Percentiles rank a stretch among this genome's conserved stretches.
Evolutionary conservation across 345 rosid genomes (phyloP).

Genomic region (Eucalyptus tenuipes): DNA sequence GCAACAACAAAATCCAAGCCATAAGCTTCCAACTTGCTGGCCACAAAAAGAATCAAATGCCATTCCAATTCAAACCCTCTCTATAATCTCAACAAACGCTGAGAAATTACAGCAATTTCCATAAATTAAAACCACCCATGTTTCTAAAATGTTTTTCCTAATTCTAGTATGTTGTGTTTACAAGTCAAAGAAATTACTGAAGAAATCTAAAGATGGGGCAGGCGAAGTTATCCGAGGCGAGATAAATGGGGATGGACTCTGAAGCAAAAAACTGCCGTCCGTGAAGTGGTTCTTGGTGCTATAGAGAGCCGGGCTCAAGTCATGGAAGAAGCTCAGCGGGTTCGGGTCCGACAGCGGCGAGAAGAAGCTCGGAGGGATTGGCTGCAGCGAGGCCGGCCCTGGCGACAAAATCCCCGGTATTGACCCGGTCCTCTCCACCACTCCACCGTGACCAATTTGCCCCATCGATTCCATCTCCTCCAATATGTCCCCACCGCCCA

Average conservation of each 20-base stretch:
- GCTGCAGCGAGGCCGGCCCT: conserved; percentile 52
- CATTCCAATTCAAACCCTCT: not conserved
- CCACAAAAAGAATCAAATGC: not conserved
- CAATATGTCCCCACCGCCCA: conserved; percentile 5
- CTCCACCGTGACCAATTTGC: not conserved
- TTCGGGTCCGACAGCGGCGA: conserved; percentile 43
- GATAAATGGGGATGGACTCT: conserved; percentile 41
- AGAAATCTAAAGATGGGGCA: conserved; percentile 38
- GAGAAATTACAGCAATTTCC: not conserved
- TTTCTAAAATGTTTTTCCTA: not conserved
- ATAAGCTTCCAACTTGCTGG: conserved; percentile 10
- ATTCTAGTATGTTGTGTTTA: conserved; percentile 5
- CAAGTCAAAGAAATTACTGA: conserved; percentile 58
- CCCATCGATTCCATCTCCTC: conserved; percentile 21
- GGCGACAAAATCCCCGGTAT: conserved; percentile 70
- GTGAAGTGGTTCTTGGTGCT: conserved; percentile 31
- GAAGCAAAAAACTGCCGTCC: conserved; percentile 32
- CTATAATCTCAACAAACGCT: not conserved
- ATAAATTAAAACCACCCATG: not conserved
- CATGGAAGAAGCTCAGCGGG: conserved; percentile 37
- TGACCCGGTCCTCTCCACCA: conserved; percentile 18
- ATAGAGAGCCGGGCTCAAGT: conserved; percentile 37
- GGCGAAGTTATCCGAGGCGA: conserved; percentile 32
- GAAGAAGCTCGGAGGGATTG: conserved; percentile 53
- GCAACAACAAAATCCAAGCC: not conserved